Evolutionary conservation across 495 filamentous ascomycete species (phyloP), one percentile per base, ranked within the genome.

Genomic region (Entonaema liquescens): DNA sequence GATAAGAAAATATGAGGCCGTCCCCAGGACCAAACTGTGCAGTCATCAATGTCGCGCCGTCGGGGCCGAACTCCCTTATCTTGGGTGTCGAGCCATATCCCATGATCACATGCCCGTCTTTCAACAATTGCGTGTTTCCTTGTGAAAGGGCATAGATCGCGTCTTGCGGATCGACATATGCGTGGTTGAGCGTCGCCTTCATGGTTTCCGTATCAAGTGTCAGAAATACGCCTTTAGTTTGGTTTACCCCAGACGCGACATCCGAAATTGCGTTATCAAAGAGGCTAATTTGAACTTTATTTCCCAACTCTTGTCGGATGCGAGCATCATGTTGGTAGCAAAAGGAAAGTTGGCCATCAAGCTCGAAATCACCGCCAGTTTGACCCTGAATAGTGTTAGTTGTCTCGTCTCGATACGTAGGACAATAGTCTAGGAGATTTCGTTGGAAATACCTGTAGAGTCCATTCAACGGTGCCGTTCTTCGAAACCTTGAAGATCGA

Each of bases 271-370:
- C 66, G 42, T 73, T 70, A 44, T 73, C 56, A 12, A 69, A 70
- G n/a, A 73, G 42, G 29, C 65, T 73, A n/a, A 73, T 73, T 11
- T 59, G 44, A 13, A 68, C 28, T 44, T 8, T 38, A 28, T 31
- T 59, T 8, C 60, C 66, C 1, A 9, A 6, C 1, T 73, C 54
- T 4, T 35, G 23, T 12, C 28, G 59, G 17, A 73, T 57, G 17
- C 66, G 67, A 17, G 66, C 70, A 38, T 73, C 65, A 26, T 73
- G 70, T 25, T 73, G 66, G 23, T 73, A 73, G 19, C 21, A 47
- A 28, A 70, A 73, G n/a, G 64, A 67, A 3, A 68, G 56, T 28
- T 2, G 21, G 2, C 29, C 56, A 17, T 59, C 70, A 26, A 73
- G 58, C 35, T 62, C 19, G 31, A 70, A 64, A 49, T 73, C 70